Base-by-base conservation (phyloP, 805 yeast species). In the Hermanozyma aechmeae region DNA sequence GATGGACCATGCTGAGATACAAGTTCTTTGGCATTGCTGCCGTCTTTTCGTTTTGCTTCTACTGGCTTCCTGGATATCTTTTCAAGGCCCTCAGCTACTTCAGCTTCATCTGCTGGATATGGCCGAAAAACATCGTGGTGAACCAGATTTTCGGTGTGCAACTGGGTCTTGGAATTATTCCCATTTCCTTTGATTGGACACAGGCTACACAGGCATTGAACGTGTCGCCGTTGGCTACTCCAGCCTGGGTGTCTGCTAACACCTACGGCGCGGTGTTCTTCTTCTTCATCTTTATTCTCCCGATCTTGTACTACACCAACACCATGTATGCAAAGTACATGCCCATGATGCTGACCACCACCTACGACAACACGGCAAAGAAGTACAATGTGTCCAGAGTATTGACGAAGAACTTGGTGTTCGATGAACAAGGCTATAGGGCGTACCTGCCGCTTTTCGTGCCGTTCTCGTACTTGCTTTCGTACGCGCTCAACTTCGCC, bases 401-500 rank as follows among this genome's bases (percentile, higher is more conserved):
- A 15, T 28, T 45, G 23, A 31, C 37, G 29, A 13, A 18, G 10
- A 33, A 38, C 5, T 31, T 38, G 28, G 35, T 32, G 5, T 29
- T 45, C 22, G 35, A 42, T 30, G 38, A 39, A 22, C 35, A 31
- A 6, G 32, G 25, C 6, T 45, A 44, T 37, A 34, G 32, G 31
- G 31, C 26, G 10, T 45, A 45, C 26, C 39, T 45, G 5, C 49
- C 50, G 4, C 24, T 45, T 12, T 44, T 44, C 17, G 33, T 45
- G 15, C 39, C 50, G 2, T 35, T 38, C 24, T 39, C 48, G 5
- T 45, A 40, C 28, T 32, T 42, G 13, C 28, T 39, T 16, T 40
- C 47, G 12, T 45, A 45, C 24, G 46, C 48, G 7, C 35, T 45
- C 26, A 39, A 39, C 28, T 45, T 45, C 23, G 48, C 50, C 5